Conservation (phyloP, 441 rosid species). For the Adansonia gregorii region DNA sequence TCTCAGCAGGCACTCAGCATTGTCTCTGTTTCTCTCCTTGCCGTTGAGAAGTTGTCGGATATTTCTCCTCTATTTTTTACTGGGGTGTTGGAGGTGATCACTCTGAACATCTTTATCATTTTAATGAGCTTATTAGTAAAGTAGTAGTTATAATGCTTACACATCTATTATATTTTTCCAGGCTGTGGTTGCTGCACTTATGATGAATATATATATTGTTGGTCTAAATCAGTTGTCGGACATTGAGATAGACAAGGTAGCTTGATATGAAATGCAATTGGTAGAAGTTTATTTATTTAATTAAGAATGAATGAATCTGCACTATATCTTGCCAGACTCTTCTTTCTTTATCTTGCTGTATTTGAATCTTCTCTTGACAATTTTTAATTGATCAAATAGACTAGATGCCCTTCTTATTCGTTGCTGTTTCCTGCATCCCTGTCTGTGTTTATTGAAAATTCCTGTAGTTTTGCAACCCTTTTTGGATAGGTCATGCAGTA, state of each 20-base stretch:
- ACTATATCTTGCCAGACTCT: not conserved
- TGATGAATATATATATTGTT: constrained; percentile 95
- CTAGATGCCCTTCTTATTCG: not conserved
- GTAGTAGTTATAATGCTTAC: not conserved
- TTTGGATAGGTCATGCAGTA: not conserved
- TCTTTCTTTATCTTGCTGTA: not conserved
- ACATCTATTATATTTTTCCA: constrained; percentile 36
- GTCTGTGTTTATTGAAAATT: constrained; percentile 4
- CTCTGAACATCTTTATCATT: not conserved
- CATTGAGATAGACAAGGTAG: constrained; percentile 95
- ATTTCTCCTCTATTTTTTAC: constrained; percentile 69
- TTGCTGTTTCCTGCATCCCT: not conserved
- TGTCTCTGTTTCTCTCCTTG: constrained; percentile 86
- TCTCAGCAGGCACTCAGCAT: constrained; percentile 77
- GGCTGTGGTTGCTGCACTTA: constrained; percentile 90
- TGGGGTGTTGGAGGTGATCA: constrained; percentile 77
- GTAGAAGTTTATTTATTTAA: constrained; percentile 6
- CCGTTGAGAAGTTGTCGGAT: constrained; percentile 79
- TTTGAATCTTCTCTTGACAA: constrained; percentile 3
- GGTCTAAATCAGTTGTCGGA: constrained; percentile 91
- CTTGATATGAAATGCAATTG: constrained; percentile 20
- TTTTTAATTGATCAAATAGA: constrained; percentile 13
- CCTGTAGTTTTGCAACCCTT: not conserved
- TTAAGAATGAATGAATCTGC: not conserved
- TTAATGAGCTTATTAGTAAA: constrained; percentile 17